These are phyloP conservation scores for Cytospora paraplurivora DNA, from an alignment of 2,329 filamentous ascomycete species.

Conservation along the genomic window DNA sequence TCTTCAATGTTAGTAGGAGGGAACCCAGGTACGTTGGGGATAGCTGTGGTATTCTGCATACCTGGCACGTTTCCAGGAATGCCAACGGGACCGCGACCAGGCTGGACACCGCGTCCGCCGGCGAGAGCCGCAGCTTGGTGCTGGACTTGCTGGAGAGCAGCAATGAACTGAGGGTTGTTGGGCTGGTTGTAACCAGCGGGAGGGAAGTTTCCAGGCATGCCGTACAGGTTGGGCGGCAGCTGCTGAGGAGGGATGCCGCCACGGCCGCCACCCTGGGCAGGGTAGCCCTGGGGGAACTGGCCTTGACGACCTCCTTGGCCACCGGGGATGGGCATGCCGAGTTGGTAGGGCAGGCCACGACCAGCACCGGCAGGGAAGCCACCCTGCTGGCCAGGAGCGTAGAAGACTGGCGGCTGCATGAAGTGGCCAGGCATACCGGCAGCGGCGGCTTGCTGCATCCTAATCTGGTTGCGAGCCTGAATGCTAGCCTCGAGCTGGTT, in stretches of 20 bases:
- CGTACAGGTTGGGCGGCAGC: constrained; percentile 85
- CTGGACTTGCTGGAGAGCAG: constrained; percentile 79
- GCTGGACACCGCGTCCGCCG: constrained; percentile 66
- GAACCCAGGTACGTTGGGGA: constrained; percentile 58
- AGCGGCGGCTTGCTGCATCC: constrained; percentile 95
- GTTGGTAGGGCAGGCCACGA: constrained; percentile 68
- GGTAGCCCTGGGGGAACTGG: constrained; percentile 81
- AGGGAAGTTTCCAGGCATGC: constrained; percentile 77
- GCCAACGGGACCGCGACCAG: constrained; percentile 71
- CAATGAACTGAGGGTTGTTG: constrained; percentile 76
- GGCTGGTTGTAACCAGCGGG: constrained; percentile 78
- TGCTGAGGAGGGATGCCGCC: constrained; percentile 81
- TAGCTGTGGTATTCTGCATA: constrained; percentile 43
- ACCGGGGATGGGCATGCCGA: constrained; percentile 66
- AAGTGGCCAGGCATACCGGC: constrained; percentile 63
- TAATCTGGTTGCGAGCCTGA: constrained; percentile 96
- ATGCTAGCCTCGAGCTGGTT: constrained; percentile 99
- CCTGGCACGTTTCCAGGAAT: constrained; percentile 59
- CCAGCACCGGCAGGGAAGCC: constrained; percentile 64
- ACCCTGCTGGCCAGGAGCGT: constrained; percentile 79
- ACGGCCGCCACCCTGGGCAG: constrained; percentile 80
- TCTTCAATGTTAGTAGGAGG: constrained; percentile 56
- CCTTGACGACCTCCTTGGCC: constrained; percentile 81
- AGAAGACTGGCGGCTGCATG: constrained; percentile 92
- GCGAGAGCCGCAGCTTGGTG: constrained; percentile 54